Evolutionary conservation across 1,284 basidiomycete genomes (phyloP).

Genomic region (Pisolithus thermaeus): DNA sequence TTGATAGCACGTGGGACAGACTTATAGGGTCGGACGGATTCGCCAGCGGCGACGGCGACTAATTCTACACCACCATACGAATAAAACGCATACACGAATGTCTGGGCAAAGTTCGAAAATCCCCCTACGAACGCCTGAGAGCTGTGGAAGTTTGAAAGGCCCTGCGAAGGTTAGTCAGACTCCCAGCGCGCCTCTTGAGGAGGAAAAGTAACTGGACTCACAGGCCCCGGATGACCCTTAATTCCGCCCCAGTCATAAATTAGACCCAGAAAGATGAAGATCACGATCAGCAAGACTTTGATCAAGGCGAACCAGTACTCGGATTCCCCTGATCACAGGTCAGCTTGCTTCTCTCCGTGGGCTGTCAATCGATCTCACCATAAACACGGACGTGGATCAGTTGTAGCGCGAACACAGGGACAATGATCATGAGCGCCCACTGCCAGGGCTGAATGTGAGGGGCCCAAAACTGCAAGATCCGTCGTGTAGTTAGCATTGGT

Average conservation of each 20-base stretch:
- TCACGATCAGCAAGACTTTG: slow-evolving; percentile 50
- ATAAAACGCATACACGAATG: slow-evolving; percentile 55
- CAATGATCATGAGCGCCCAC: slow-evolving; percentile 47
- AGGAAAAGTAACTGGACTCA: slow-evolving; percentile 13
- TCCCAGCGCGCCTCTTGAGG: not conserved
- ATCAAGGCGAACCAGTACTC: slow-evolving; percentile 48
- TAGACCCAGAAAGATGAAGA: slow-evolving; percentile 51
- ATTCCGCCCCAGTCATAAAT: slow-evolving; percentile 55
- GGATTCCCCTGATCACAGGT: slow-evolving; percentile 36
- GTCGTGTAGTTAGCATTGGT: slow-evolving; percentile 4
- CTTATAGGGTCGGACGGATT: slow-evolving; percentile 52
- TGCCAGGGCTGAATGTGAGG: slow-evolving; percentile 41
- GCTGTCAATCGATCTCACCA: slow-evolving; percentile 26
- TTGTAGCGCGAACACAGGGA: slow-evolving; percentile 40
- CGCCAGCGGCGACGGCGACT: slow-evolving; percentile 59
- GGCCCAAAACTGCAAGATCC: slow-evolving; percentile 34
- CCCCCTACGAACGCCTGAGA: slow-evolving; percentile 49
- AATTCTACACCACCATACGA: slow-evolving; percentile 76
- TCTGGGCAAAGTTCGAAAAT: slow-evolving; percentile 48
- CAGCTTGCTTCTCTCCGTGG: not conserved
- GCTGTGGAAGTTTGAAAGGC: slow-evolving; percentile 47
- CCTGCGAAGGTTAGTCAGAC: slow-evolving; percentile 23
- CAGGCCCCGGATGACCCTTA: slow-evolving; percentile 47
- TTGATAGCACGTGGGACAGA: slow-evolving; percentile 64
- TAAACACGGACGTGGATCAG: slow-evolving; percentile 44